These are phyloP conservation scores for Lathyrus oleraceus DNA, from an alignment of 306 rosid species.

Conservation along the genomic window DNA sequence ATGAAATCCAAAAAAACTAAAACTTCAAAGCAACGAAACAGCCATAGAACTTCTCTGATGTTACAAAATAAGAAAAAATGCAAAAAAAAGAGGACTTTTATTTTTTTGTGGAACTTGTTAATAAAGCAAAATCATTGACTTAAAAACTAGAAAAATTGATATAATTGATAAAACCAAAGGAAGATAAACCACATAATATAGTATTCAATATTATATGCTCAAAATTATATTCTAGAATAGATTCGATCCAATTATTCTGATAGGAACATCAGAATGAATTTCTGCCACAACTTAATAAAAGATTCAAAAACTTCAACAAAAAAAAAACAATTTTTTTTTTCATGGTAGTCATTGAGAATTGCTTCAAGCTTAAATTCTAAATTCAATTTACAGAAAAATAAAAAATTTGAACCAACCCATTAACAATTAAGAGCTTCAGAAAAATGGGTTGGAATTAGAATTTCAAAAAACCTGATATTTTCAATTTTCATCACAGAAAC, in stretches of 20 bases:
- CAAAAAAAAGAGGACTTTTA: not conserved
- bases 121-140: conserved; percentile 24
- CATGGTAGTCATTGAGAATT: conserved; percentile 5
- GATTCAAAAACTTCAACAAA: not conserved
- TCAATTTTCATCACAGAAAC: not conserved
- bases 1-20: not conserved
- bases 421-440: conserved; percentile 23
- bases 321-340: no score
- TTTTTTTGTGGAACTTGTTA: not conserved
- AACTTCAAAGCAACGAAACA: conserved; percentile 15
- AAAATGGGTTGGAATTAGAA: conserved; percentile 44
- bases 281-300: conserved; percentile 28
- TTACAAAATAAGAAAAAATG: conserved; percentile 25
- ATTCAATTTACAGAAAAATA: conserved; percentile 2
- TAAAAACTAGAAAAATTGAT: conserved; percentile 6
- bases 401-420: conserved; percentile 36
- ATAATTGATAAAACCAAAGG: conserved; percentile 24
- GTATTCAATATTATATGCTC: conserved; percentile 30
- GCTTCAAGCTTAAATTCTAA: not conserved
- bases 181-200: conserved; percentile 35
- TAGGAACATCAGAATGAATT: conserved; percentile 27
- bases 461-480: conserved; percentile 14
- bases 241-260: conserved; percentile 28
- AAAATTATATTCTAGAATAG: conserved; percentile 26
- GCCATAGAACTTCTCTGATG: conserved; percentile 11